phyloP scores from a whole-genome alignment of 129 eudicot species.

The Helianthus tuberosus region DNA sequence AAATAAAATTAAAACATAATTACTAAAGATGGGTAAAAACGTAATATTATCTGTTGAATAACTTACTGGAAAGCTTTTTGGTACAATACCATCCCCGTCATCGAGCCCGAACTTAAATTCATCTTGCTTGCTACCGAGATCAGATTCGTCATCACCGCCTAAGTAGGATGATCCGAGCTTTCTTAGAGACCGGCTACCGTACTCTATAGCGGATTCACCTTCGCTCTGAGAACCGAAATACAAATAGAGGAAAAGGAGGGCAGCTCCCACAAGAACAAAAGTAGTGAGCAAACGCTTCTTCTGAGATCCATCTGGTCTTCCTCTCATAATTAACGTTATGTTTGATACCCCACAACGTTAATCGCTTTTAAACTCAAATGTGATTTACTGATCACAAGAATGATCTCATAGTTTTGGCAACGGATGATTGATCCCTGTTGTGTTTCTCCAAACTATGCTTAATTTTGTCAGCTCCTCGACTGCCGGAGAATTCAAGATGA shows the following conservation, averaged over 20 bases:
- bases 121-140: conserved; percentile 68
- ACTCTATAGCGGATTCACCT: conserved; percentile 92
- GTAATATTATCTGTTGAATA: conserved; percentile 8
- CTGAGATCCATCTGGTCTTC: conserved; percentile 76
- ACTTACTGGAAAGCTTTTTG: conserved; percentile 88
- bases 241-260: conserved; percentile 68
- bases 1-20: background rate
- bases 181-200: conserved; percentile 85
- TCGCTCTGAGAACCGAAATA: conserved; percentile 74
- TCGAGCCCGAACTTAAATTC: conserved; percentile 68
- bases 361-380: conserved; percentile 26
- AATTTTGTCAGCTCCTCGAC: background rate
- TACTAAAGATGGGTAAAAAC: background rate
- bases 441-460: conserved; percentile 17
- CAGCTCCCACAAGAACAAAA: conserved; percentile 47
- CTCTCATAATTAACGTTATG: conserved; percentile 53
- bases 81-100: conserved; percentile 70
- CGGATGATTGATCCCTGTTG: conserved; percentile 26
- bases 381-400: conserved; percentile 31
- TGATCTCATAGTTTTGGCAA: conserved; percentile 43
- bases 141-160: conserved; percentile 93
- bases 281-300: conserved; percentile 69
- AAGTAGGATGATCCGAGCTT: conserved; percentile 90
- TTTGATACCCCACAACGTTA: conserved; percentile 19
- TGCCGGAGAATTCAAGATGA: conserved; percentile 17